phyloP scores from a whole-genome alignment of 2,329 filamentous ascomycete species.

The Fusarium sacchari region DNA sequence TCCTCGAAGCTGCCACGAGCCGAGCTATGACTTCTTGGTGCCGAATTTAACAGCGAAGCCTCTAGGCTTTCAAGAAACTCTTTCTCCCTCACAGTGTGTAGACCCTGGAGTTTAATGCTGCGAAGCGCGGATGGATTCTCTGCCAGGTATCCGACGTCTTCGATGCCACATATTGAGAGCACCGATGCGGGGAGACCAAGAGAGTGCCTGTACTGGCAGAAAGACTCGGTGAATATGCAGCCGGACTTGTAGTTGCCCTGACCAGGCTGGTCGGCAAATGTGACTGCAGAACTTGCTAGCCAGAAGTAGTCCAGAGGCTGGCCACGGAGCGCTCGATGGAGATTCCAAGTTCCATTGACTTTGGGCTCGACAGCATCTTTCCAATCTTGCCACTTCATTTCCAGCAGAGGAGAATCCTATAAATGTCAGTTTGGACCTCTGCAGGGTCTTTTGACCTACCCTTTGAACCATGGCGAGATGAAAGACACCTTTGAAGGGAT shows the following conservation, averaged over 20 bases:
- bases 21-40: accelerated
- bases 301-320: constrained; percentile 51
- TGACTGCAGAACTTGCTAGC: constrained; percentile 9
- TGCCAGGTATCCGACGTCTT: constrained; percentile 19
- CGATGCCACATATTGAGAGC: constrained; percentile 7
- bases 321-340: constrained; percentile 35
- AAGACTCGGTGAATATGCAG: constrained; percentile 19
- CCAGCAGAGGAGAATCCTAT: constrained; percentile 46
- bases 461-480: constrained; percentile 45
- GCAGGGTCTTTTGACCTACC: neutral
- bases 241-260: constrained; percentile 22
- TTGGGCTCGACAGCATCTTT: constrained; percentile 46
- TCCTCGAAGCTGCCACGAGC: neutral
- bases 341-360: constrained; percentile 45
- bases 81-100: neutral
- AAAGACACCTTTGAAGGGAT: constrained; percentile 41
- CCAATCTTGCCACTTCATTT: constrained; percentile 43
- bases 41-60: neutral
- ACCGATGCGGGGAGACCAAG: constrained; percentile 14
- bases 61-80: constrained; percentile 16
- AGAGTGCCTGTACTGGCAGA: constrained; percentile 10
- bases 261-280: neutral
- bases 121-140: neutral
- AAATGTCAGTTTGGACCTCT: no score
- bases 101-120: neutral